These are phyloP conservation scores for Taphrina communis DNA, from an alignment of 1,139 yeast species.

Conservation along the genomic window DNA sequence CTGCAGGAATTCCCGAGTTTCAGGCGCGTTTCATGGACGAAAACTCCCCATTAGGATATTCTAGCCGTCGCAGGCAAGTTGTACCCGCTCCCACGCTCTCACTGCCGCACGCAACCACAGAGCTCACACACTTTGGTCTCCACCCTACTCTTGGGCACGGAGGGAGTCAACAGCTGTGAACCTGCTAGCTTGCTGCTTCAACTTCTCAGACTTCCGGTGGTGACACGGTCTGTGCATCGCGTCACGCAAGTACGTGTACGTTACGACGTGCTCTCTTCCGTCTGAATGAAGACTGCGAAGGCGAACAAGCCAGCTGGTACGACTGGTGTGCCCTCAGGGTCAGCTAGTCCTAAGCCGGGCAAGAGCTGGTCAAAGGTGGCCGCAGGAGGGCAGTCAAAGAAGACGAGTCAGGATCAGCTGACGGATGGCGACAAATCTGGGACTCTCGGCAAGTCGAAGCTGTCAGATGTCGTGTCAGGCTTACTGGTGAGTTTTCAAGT, in stretches of 20 bases:
- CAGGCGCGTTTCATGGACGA: background rate
- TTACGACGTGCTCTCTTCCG: background rate
- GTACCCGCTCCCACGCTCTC: background rate
- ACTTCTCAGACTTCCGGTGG: background rate
- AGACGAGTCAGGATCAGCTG: background rate
- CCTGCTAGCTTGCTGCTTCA: background rate
- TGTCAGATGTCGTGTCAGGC: conserved; percentile 16
- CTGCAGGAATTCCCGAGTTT: background rate
- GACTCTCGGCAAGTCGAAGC: background rate
- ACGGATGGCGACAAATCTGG: background rate
- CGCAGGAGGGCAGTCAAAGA: conserved; percentile 10
- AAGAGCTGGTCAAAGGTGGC: conserved; percentile 40
- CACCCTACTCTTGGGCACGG: conserved; percentile 1
- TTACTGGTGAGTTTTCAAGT: conserved; percentile 3
- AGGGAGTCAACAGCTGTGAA: background rate
- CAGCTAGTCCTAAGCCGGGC: conserved; percentile 18
- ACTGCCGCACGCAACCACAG: background rate
- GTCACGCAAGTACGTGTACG: background rate
- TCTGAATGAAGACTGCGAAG: conserved; percentile 31
- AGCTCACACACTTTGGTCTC: background rate
- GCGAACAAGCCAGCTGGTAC: conserved; percentile 13
- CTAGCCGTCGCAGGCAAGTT: background rate
- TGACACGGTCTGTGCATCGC: background rate
- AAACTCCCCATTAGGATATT: background rate
- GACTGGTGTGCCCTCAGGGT: background rate